These are phyloP conservation scores for Parietaria judaica DNA, from an alignment of 306 rosid species.

Conservation along the genomic window DNA sequence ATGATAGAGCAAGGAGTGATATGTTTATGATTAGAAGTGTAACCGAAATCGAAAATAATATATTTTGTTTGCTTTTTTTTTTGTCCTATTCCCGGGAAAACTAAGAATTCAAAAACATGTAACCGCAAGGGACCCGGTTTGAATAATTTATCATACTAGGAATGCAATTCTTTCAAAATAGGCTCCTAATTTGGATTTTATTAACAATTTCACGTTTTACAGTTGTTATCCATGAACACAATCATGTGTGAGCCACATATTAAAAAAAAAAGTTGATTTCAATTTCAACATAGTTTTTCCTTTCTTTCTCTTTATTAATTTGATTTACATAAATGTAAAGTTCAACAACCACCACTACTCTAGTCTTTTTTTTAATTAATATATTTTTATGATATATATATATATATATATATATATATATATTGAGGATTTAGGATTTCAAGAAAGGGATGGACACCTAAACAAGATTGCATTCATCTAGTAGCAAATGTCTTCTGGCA, in stretches of 20 bases:
- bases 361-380: background rate
- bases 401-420: background rate
- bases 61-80: too few species aligned
- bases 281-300: too few species aligned
- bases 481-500: constrained; percentile 10
- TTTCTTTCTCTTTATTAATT: too few species aligned
- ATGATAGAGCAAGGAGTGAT: background rate
- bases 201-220: constrained; percentile 23
- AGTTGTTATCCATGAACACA: constrained; percentile 45
- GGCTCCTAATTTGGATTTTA: background rate
- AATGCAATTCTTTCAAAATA: background rate
- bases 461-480: constrained; percentile 31
- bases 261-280: constrained; percentile 5
- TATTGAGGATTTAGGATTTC: constrained; percentile 15
- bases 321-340: background rate
- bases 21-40: background rate
- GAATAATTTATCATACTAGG: background rate
- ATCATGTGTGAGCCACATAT: constrained; percentile 22
- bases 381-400: background rate
- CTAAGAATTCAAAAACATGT: too few species aligned
- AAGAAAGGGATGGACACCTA: constrained; percentile 30
- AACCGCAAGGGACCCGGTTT: too few species aligned
- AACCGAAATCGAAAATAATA: too few species aligned
- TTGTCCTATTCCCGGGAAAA: too few species aligned
- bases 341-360: constrained; percentile 27